These are phyloP conservation scores for Russula brevipes DNA, from an alignment of 768 basidiomycete species.

Conservation along the genomic window DNA sequence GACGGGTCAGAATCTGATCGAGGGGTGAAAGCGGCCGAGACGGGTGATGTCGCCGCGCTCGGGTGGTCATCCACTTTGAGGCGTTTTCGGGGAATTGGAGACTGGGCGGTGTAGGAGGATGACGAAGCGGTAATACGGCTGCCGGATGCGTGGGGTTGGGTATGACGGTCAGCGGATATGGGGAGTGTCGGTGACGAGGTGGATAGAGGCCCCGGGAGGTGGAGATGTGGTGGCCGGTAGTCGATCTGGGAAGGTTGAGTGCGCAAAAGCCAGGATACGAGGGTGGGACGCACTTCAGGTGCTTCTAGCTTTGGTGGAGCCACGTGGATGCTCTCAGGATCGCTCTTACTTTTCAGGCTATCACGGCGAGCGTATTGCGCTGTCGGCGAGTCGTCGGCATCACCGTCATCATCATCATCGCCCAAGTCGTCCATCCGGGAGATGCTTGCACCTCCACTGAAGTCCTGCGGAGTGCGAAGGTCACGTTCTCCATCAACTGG, in stretches of 20 bases:
- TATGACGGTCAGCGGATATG: slow-evolving; percentile 31
- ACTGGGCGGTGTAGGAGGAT: slow-evolving; percentile 5
- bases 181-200: slow-evolving; percentile 26
- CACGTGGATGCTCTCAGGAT: slow-evolving; percentile 18
- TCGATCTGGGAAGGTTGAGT: slow-evolving; percentile 22
- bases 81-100: slow-evolving; percentile 21
- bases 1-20: slow-evolving; percentile 4
- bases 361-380: slow-evolving; percentile 23
- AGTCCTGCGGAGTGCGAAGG: slow-evolving; percentile 45
- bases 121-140: slow-evolving; percentile 21
- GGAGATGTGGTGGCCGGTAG: slow-evolving; percentile 25
- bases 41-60: slow-evolving; percentile 5
- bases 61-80: slow-evolving; percentile 9
- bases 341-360: slow-evolving; percentile 18
- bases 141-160: slow-evolving; percentile 20
- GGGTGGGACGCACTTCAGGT: slow-evolving; percentile 26
- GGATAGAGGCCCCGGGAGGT: slow-evolving; percentile 7
- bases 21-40: slow-evolving; percentile 8
- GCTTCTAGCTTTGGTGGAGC: slow-evolving; percentile 14
- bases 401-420: slow-evolving; percentile 29
- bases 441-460: slow-evolving; percentile 33
- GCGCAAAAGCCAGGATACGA: slow-evolving; percentile 2
- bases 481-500: slow-evolving; percentile 53
- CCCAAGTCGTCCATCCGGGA: slow-evolving; percentile 39
- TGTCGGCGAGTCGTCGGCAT: slow-evolving; percentile 19